Evolutionary conservation across 768 basidiomycete species (phyloP).

Genomic region (Pleurotus sapidus): DNA sequence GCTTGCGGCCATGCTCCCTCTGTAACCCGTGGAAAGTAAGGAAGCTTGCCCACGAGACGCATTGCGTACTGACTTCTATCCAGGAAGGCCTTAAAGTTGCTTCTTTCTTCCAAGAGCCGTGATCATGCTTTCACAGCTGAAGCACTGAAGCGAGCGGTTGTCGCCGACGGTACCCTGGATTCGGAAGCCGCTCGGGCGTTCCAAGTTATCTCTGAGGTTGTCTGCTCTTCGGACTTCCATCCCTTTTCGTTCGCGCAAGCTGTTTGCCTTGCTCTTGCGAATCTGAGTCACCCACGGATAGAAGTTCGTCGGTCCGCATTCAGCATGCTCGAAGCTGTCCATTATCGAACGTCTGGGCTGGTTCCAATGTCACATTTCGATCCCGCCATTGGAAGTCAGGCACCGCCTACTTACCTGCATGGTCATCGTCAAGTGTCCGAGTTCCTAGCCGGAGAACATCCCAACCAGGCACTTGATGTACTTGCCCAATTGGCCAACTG

Average conservation of each 20-base stretch:
- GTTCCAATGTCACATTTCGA: conserved; percentile 72
- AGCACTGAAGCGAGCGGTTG: conserved; percentile 66
- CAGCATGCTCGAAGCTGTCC: conserved; percentile 69
- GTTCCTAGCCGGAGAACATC: conserved; percentile 76
- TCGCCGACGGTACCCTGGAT: conserved; percentile 48
- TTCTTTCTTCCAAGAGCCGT: conserved; percentile 57
- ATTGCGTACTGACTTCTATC: conserved; percentile 1
- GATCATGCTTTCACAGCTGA: conserved; percentile 61
- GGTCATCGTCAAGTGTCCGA: conserved; percentile 78
- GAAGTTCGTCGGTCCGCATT: conserved; percentile 75
- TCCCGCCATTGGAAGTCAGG: conserved; percentile 65
- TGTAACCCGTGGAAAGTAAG: conserved; percentile 66
- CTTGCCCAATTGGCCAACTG: conserved; percentile 70
- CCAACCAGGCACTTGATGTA: conserved; percentile 59
- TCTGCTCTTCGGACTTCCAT: conserved; percentile 51
- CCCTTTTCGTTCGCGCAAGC: conserved; percentile 73
- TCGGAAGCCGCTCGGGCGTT: conserved; percentile 70
- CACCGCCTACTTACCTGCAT: conserved; percentile 75
- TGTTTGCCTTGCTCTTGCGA: conserved; percentile 76
- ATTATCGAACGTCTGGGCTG: conserved; percentile 65
- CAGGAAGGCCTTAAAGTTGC: conserved; percentile 75
- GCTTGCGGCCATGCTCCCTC: conserved; percentile 51
- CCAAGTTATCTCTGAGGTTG: conserved; percentile 70
- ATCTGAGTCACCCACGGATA: conserved; percentile 71
- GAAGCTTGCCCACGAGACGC: conserved; percentile 6